Evolutionary conservation across 495 filamentous ascomycete species (phyloP), one percentile per base, ranked within the genome.

Genomic region (Parmelia sp.): DNA sequence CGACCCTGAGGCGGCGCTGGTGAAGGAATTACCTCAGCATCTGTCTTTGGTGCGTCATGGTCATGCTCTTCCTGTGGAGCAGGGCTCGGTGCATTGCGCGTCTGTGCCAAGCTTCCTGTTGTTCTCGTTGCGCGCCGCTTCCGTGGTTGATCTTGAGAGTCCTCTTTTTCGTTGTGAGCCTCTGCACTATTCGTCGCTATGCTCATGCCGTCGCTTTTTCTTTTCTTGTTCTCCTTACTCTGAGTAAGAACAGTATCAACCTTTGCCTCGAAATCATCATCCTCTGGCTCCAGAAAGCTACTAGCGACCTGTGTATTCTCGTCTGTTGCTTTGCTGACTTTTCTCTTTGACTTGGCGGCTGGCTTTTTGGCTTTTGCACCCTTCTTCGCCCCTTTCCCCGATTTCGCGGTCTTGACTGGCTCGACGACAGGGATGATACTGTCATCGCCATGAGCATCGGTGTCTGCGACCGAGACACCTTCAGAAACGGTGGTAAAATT

Each of bases 111-210:
- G 49, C 78, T 82, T 35, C 70, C 76, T 25, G 86, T 80, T 19
- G 82, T 73, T 62, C 75, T 80, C 17, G 79, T 87, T 4, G 82
- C 82, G 60, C 88, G 81, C 69, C 87, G 86, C 74, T 93, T 94
- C 0, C 81, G 72, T 14, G 86, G 81, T 14, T 88, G 84, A 0
- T 74, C 8, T 39, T 67, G 55, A 44, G 57, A 74, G 37, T 75
- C 73, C 4, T 67, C 51, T 25, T 69, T 57, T 35, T 72, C 70
- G 35, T 61, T 45, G 15, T 39, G 68, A 56, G 72, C 71, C 40
- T 51, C 23, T 17, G 57, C 60, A 25, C 66, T 60, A 23, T 65
- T 42, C 19, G 70, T 65, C 21, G 73, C 69, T 61, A 70, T 74
- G 23, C 80, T 78, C 51, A 84, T 72, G 15, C 84, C 79, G 29